Conservation (phyloP, 306 rosid genomes). For the Quercus parvula region DNA sequence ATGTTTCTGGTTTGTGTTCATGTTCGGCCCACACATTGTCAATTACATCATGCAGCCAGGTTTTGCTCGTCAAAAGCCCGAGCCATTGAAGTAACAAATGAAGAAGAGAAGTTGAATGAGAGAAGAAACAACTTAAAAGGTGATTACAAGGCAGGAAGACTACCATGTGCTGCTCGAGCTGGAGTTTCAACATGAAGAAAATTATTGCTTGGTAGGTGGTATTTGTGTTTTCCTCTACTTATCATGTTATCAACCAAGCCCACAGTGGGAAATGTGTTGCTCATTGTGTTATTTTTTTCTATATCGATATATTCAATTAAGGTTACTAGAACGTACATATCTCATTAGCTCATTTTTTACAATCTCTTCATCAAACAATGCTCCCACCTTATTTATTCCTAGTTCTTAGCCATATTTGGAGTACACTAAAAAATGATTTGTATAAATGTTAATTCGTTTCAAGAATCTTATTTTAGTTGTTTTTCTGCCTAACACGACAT, state of each 20-base stretch:
- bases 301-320: too few relatives aligned
- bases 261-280: neutral
- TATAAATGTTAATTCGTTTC: neutral
- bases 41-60: constrained; percentile 72
- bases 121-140: neutral
- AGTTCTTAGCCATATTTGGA: neutral
- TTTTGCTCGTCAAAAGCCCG: constrained; percentile 76
- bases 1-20: constrained; percentile 40
- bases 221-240: neutral
- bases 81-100: constrained; percentile 37
- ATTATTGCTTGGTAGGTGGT: neutral
- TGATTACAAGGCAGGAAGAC: constrained; percentile 18
- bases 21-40: constrained; percentile 19
- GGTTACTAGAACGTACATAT: too few relatives aligned
- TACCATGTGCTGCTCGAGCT: neutral
- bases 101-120: constrained; percentile 16
- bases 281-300: constrained; percentile 15
- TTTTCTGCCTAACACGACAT: neutral
- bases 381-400: neutral
- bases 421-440: neutral
- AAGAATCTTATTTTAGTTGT: neutral
- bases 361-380: too few relatives aligned
- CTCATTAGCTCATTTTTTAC: too few relatives aligned
- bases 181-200: constrained; percentile 2
- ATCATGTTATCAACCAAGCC: constrained; percentile 6